Evolutionary conservation across 495 filamentous ascomycete genomes (phyloP), one percentile per base, ranked within the genome.

Genomic region (Lophiostoma macrostomum): DNA sequence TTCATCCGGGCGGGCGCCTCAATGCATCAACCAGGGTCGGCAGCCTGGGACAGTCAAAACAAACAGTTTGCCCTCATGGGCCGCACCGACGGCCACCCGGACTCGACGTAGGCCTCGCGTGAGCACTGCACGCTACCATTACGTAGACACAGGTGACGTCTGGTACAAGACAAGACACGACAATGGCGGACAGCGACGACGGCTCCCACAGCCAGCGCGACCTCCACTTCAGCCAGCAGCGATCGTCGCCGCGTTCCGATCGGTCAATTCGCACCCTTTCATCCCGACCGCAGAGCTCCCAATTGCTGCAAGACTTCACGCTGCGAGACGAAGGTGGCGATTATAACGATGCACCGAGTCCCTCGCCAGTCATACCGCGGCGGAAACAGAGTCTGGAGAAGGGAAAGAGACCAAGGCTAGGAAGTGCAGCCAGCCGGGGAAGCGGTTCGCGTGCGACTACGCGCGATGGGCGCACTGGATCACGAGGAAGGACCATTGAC

Each of bases 221-320:
- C 7, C 24, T 36, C 23, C 48, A 62, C 43, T 62, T 49, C 53
- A 56, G 48, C 47, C 58, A 57, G 48, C 58, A 62, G 53, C 58
- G 58, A 25, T 61, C 58, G 6, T 56, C 52, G 12, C 30, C 57
- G 25, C 58, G 52, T 19, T 61, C 58, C 32, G 58, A 56, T 31
- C 14, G 38, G 27, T 61, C 57, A 13, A 4, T 52, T 5, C 44
- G 34, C 19, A 39, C 51, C 16, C 43, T n/a, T n/a, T n/a, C 44
- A 3, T 55, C 50, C 12, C 50, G 45, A 1, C 50, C 50, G 5
- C 49, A 34, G 30, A 54, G 50, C 36, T 13, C 45, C 27, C 53
- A 57, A 24, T 45, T 50, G 46, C 29, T 50, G 10, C 35, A 41
- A 2, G 38, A 50, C 37, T 57, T 50, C 36, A 42, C 38, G n/a